Evolutionary conservation across 768 basidiomycete genomes (phyloP), one percentile per base, ranked within the genome.

Genomic region (Goffeauzyma gilvescens): DNA sequence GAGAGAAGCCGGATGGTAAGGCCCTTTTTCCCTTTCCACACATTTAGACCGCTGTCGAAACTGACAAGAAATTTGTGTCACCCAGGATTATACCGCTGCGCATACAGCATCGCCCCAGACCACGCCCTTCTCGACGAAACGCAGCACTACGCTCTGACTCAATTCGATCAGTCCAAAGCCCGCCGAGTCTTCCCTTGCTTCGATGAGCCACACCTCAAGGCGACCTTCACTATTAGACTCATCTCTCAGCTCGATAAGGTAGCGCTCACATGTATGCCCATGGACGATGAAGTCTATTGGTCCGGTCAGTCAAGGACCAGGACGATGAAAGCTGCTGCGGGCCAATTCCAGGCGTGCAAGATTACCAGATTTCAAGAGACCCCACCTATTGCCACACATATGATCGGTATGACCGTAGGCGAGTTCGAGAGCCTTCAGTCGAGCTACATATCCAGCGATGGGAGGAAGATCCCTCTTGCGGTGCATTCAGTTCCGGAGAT

Each of bases 241-340:
- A 15, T 41, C 30, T 32, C 18, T 23, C 22, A 26, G 4, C 2
- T 23, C 2, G 40, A 23, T 2, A 14, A 23, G 2, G 23, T n/a
- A 13, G 31, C 30, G 14, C 7, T 41, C 5, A 32, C 40, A n/a
- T 41, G 40, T 23, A 41, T 41, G 40, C 30, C 40, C 5, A 21
- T 41, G 15, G 30, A 6, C 14, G 40, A 41, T 2, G 5, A 21
- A 6, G 40, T 20, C 9, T 41, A 32, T 28, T 23, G 18, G 13
- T n/a, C 21, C 21, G 20, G n/a, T 28, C 40, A 41, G n/a, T 41
- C 33, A 28, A 32, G 25, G 25, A 41, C 40, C 9, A 41, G n/a
- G n/a, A n/a, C n/a, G n/a, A n/a, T n/a, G n/a, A n/a, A n/a, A n/a
- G n/a, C n/a, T n/a, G n/a, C n/a, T n/a, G n/a, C n/a, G n/a, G n/a